A percentile compares a stretch with the other conserved stretches of the same genome.
Evolutionary conservation across 1,284 basidiomycete genomes (phyloP).

Genomic region (Rhodotorula sp.): DNA sequence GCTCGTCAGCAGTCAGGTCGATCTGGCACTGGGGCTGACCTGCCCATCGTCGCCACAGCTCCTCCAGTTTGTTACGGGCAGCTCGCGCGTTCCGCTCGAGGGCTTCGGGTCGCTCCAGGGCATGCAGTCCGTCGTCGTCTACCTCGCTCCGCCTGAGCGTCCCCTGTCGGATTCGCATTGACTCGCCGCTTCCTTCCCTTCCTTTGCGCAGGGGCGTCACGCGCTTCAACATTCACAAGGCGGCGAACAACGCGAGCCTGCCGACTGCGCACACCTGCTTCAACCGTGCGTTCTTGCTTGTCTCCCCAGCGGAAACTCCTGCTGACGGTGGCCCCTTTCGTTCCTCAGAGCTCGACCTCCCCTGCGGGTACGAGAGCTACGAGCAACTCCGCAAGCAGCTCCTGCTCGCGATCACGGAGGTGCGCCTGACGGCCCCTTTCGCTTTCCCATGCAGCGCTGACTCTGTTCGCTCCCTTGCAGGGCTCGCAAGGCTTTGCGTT

Average conservation of each 20-base stretch:
- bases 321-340: not conserved
- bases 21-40: not conserved
- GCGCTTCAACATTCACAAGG: conserved; percentile 93
- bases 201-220: conserved; percentile 55
- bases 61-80: conserved; percentile 85
- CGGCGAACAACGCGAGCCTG: conserved; percentile 65
- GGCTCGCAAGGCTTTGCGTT: conserved; percentile 9
- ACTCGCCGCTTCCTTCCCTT: no score
- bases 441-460: no score
- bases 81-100: conserved; percentile 78
- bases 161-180: no score
- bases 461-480: not conserved
- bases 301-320: not conserved
- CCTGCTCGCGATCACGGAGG: conserved; percentile 87
- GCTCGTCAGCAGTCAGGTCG: no score
- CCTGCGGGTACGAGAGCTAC: conserved; percentile 80
- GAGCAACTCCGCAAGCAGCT: conserved; percentile 88
- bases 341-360: conserved; percentile 69
- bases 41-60: conserved; percentile 35
- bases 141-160: no score
- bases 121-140: conserved; percentile 24
- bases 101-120: conserved; percentile 47
- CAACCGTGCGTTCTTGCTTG: conserved; percentile 49
- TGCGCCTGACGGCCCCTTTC: conserved; percentile 84
- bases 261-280: conserved; percentile 62